Percentiles rank a stretch among this genome's conserved stretches.
phyloP scores from a whole-genome alignment of 78 protist genomes.

The Bigelowiella natans region DNA sequence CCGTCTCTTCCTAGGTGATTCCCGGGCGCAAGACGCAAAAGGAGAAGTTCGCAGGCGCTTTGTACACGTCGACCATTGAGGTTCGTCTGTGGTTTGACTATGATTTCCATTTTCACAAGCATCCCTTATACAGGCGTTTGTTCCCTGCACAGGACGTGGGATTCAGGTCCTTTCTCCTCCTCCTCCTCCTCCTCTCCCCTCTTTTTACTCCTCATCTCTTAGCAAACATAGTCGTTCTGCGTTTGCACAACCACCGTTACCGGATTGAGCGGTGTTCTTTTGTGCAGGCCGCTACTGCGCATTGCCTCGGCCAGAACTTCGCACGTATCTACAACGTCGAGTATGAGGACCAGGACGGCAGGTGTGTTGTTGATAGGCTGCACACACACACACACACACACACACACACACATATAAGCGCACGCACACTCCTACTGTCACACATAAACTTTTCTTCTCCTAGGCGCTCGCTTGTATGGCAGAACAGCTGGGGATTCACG shows the following conservation, averaged over 20 bases:
- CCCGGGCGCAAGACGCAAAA: slow-evolving; percentile 50
- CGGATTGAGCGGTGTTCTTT: too few relatives aligned
- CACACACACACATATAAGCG: neutral
- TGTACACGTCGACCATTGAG: neutral
- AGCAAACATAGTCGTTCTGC: too few relatives aligned
- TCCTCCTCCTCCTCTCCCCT: too few relatives aligned
- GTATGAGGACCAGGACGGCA: slow-evolving; percentile 47
- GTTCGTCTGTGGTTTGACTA: too few relatives aligned
- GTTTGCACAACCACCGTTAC: too few relatives aligned
- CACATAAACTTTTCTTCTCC: neutral
- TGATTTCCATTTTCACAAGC: too few relatives aligned
- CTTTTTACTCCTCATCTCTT: too few relatives aligned
- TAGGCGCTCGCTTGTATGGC: neutral
- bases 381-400: neutral
- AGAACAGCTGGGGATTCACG: slow-evolving; percentile 89
- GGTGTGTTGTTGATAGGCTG: too few relatives aligned
- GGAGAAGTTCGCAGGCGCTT: slow-evolving; percentile 90
- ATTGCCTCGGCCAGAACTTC: slow-evolving; percentile 89
- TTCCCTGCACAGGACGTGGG: neutral
- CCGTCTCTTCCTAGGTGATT: too few relatives aligned
- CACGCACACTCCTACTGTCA: neutral
- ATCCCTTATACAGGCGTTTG: too few relatives aligned
- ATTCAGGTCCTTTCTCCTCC: too few relatives aligned
- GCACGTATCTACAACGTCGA: slow-evolving; percentile 84
- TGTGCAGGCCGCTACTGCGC: slow-evolving; percentile 72